Base-by-base conservation (phyloP, 352 stramenopile genomes). In the Phytophthora pluvialis region DNA sequence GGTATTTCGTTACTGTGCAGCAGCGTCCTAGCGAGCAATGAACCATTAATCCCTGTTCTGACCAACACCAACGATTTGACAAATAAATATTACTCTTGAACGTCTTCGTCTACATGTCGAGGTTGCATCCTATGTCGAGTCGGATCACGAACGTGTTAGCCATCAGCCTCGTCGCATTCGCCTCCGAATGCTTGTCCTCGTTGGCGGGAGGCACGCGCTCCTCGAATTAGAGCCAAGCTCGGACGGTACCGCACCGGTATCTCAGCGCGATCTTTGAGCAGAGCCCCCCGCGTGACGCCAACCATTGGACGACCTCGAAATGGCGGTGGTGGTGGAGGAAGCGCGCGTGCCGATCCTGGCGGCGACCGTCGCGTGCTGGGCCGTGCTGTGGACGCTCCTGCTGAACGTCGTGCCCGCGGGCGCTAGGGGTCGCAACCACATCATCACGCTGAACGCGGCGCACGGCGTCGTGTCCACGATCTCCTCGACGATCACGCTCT, bases 391-490 rank as follows among this genome's bases (percentile, higher is more conserved):
- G 82, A 72, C 75, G 36, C 28, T 78, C 13, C 69, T 82, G 15
- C 65, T 91, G 55, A 58, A 81, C 44, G 36, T 69, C 21, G 67
- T 89, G 4, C 73, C 80, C 0, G 59, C 71, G 7, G 82, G 84
- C 4, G 46, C 33, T 5, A 73, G 65, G 50, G 77, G 75, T 3
- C 72, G 78, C 12, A 86, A 88, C 54, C 82, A 93, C 66, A 88
- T 91, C 48, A 70, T 91, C 38, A 73, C 77, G 62, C 77, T 93
- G 31, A 93, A 93, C 42, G 80, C 77, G 5, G 74, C 68, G 36
- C 84, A 93, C 61, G 84, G 84, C 36, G 63, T 89, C 38, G 77
- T 90, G 66, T 90, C 72, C 40, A 90, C 82, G 10, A 38, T 78
- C 38, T 57, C 73, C 2, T 84, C 84, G 11, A 66, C 63, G 1